Base-by-base conservation (phyloP, 768 basidiomycete species). In the Lactifluus piperatus region DNA sequence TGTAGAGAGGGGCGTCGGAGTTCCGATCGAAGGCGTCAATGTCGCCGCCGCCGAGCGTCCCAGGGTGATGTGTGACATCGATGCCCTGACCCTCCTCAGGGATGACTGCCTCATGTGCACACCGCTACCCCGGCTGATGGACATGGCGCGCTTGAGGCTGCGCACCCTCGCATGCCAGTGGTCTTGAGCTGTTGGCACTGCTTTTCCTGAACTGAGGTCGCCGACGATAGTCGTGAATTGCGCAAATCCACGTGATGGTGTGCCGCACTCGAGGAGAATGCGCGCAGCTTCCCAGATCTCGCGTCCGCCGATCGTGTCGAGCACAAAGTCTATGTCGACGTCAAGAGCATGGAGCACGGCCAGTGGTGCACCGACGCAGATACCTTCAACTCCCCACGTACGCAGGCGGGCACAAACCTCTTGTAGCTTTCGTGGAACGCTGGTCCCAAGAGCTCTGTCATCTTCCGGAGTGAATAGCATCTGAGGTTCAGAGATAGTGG, bases 181-280 rank as follows among this genome's bases (percentile, higher is more conserved):
- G 62, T 90, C 88, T 29, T 82, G 80, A 3, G 83, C 82, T 22
- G 76, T 85, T 9, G 89, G 86, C 32, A 91, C 78, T 6, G 80
- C 77, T 29, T 82, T 79, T n/a, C 62, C 56, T 34, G 79, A 79
- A 0, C 83, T 83, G 6, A 71, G 73, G 70, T 91, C 88, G 3
- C 91, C 90, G 2, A 89, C 81, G 26, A 91, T 74, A 1, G 91
- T 92, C 45, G 89, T 91, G 69, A 93, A 91, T 69, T 90, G 84
- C 4, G 75, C 62, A 9, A 55, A 57, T 2, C 64, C 62, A 22
- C 60, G 60, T 3, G 53, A 51, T 57, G 67, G 64, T 67, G 74
- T 66, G 68, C 73, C 70, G 68, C 65, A 61, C 7, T 64, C 52
- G 52, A 91, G 74, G 36, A 95, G 74, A 54, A 77, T 69, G 64